These are phyloP conservation scores for Boletellus ananiceps DNA, from an alignment of 768 basidiomycete species.

Conservation along the genomic window DNA sequence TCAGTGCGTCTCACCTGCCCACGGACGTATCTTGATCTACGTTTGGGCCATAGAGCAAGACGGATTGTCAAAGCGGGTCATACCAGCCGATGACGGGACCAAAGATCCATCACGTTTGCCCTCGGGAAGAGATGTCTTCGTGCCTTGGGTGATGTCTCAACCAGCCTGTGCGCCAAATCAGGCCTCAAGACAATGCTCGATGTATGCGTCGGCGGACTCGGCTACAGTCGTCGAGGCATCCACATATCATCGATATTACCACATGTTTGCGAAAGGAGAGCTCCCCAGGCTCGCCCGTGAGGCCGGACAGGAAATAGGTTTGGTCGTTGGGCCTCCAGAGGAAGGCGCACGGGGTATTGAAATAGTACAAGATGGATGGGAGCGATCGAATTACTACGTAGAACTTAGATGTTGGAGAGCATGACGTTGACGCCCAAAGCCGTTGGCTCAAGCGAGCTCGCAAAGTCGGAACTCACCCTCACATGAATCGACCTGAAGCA, in stretches of 20 bases:
- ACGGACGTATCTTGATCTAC: constrained; percentile 84
- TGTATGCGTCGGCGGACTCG: neutral
- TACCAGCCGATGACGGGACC: constrained; percentile 33
- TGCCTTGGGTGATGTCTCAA: constrained; percentile 75
- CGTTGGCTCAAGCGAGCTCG: constrained; percentile 1
- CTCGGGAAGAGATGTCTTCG: constrained; percentile 75
- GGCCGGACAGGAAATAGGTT: constrained; percentile 56
- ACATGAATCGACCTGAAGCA: constrained; percentile 7
- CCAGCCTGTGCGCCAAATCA: constrained; percentile 22
- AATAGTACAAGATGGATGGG: constrained; percentile 75
- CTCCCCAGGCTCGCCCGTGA: constrained; percentile 54
- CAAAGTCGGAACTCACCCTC: neutral
- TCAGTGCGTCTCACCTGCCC: constrained; percentile 55
- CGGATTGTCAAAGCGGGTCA: constrained; percentile 67
- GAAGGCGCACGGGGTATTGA: constrained; percentile 46
- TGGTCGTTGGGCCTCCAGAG: constrained; percentile 44
- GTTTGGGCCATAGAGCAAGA: constrained; percentile 98
- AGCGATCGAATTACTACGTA: constrained; percentile 84
- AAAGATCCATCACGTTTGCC: neutral
- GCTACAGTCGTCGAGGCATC: constrained; percentile 17
- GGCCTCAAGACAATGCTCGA: constrained; percentile 6
- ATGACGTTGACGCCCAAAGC: constrained; percentile 17
- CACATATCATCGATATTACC: constrained; percentile 88
- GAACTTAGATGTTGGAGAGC: constrained; percentile 63
- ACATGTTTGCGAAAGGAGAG: constrained; percentile 88